phyloP scores from a whole-genome alignment of 805 yeast species.

The Scheffersomyces stipitis region DNA sequence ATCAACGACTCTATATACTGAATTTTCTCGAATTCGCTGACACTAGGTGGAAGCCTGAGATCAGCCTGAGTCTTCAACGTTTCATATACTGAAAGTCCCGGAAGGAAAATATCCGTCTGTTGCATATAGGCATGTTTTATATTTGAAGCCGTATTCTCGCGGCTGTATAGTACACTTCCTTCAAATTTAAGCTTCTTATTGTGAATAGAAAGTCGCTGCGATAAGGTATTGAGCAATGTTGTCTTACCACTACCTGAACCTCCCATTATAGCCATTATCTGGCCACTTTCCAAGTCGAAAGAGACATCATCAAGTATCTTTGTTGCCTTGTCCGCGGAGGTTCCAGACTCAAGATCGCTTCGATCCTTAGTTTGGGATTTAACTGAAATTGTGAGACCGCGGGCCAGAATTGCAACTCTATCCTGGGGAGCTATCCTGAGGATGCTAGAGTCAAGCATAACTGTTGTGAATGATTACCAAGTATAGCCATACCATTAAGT shows the following conservation, averaged over 20 bases:
- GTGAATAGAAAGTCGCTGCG: conserved; percentile 47
- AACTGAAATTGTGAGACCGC: conserved; percentile 9
- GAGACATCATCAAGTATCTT: conserved; percentile 47
- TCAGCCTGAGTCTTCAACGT: conserved; percentile 71
- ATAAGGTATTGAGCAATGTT: conserved; percentile 66
- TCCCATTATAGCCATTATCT: conserved; percentile 78
- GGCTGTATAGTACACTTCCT: conserved; percentile 41
- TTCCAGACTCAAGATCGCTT: neutral
- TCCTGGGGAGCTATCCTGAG: conserved; percentile 6
- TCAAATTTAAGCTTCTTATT: conserved; percentile 40
- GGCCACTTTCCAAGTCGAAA: conserved; percentile 57
- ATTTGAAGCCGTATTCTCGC: conserved; percentile 1
- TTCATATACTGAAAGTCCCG: conserved; percentile 72
- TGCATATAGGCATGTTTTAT: conserved; percentile 60
- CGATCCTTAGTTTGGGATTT: conserved; percentile 1
- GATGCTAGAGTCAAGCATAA: neutral
- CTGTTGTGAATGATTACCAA: too few species aligned
- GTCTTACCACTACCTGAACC: conserved; percentile 90
- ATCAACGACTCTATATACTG: conserved; percentile 60
- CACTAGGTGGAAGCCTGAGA: conserved; percentile 54
- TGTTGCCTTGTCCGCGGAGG: conserved; percentile 1
- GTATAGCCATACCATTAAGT: too few species aligned
- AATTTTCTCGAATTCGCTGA: conserved; percentile 43
- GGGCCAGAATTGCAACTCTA: conserved; percentile 9
- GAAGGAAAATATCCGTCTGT: conserved; percentile 71